Evolutionary conservation across 805 yeast species (phyloP).

Genomic region (Hanseniaspora lindneri): DNA sequence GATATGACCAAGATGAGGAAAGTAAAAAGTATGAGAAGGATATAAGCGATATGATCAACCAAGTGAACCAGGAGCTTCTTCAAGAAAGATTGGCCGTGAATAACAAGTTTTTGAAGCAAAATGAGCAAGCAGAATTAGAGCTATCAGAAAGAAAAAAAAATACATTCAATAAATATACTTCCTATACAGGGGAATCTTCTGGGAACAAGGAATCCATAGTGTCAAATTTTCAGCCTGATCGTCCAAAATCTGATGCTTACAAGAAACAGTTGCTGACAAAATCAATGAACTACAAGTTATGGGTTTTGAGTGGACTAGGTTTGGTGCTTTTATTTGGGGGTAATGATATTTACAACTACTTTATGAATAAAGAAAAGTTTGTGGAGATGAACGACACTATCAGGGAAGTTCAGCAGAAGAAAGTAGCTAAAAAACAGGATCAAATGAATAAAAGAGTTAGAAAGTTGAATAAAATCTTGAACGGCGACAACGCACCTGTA

Average conservation of each 20-base stretch:
- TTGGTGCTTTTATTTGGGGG: constrained; percentile 6
- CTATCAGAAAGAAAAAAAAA: constrained; percentile 1
- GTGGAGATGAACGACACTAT: constrained; percentile 10
- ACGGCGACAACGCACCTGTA: neutral
- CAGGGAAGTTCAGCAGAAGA: constrained; percentile 19
- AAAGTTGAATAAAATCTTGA: neutral
- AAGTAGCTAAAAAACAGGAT: constrained; percentile 21
- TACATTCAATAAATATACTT: constrained; percentile 6
- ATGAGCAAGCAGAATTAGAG: constrained; percentile 5
- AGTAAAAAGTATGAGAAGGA: constrained; percentile 4
- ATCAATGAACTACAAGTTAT: constrained; percentile 12
- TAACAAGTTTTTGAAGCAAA: constrained; percentile 8
- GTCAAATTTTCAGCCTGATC: constrained; percentile 9
- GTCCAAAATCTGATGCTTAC: constrained; percentile 3
- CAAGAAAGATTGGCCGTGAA: constrained; percentile 12
- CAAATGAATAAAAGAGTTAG: constrained; percentile 18
- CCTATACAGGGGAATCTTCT: neutral
- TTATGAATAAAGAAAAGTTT: constrained; percentile 9
- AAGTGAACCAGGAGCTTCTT: constrained; percentile 11
- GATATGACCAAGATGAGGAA: constrained; percentile 12
- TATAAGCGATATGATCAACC: constrained; percentile 14
- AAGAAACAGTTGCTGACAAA: neutral
- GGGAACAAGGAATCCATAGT: neutral
- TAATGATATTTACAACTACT: constrained; percentile 13
- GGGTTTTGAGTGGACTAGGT: constrained; percentile 10